These are phyloP conservation scores for Fragaria iinumae DNA, from an alignment of 306 rosid genomes.

Conservation along the genomic window DNA sequence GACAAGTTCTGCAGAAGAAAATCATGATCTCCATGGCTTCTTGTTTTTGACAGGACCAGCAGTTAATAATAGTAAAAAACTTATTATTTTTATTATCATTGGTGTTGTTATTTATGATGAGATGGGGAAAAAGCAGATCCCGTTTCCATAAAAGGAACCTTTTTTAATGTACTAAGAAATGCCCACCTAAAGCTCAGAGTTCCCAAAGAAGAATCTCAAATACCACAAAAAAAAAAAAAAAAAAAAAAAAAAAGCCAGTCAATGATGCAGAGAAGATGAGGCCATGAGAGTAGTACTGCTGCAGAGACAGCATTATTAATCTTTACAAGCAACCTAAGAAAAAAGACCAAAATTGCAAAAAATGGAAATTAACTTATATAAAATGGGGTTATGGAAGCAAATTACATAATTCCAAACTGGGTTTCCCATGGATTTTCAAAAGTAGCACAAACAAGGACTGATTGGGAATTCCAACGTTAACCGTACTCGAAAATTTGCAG, in stretches of 20 bases:
- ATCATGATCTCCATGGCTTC: conserved; percentile 66
- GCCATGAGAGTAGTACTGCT: conserved; percentile 44
- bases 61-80: conserved; percentile 17
- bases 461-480: conserved; percentile 35
- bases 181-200: conserved; percentile 85
- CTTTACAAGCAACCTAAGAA: conserved; percentile 41
- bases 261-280: conserved; percentile 78
- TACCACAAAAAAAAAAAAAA: conserved; percentile 32
- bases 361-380: conserved; percentile 12
- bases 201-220: conserved; percentile 71
- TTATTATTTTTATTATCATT: conserved; percentile 21
- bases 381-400: conserved; percentile 22
- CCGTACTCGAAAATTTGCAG: conserved; percentile 34
- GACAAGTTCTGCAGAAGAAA: conserved; percentile 68
- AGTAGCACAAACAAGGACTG: conserved; percentile 19
- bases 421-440: conserved; percentile 32
- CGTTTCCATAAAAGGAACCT: conserved; percentile 79
- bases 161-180: conserved; percentile 73
- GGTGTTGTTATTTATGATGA: conserved; percentile 46
- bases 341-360: background rate
- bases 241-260: conserved; percentile 32
- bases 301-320: conserved; percentile 61
- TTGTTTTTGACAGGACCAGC: conserved; percentile 42
- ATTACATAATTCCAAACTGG: conserved; percentile 13
- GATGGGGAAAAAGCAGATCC: conserved; percentile 73